Evolutionary conservation across 352 stramenopile genomes (phyloP).

Genomic region (Thraustochytrium sp.): DNA sequence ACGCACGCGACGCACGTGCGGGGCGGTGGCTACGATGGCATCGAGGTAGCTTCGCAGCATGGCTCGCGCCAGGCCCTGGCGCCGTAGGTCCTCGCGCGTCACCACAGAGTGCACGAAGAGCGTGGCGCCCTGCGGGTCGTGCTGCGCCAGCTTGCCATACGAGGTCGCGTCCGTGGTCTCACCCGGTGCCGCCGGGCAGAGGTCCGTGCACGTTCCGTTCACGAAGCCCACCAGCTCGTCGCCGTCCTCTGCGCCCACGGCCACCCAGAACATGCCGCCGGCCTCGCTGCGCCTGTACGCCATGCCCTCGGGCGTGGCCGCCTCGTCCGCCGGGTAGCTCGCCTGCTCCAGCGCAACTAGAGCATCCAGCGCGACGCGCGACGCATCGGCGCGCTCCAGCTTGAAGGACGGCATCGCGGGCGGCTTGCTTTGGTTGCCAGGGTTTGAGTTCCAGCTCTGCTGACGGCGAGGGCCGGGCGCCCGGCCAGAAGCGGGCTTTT

Average conservation of each 20-base stretch:
- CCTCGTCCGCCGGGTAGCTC: conserved; percentile 72
- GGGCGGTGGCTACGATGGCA: neutral
- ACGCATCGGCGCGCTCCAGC: no score
- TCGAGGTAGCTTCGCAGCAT: conserved; percentile 75
- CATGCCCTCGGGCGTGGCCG: conserved; percentile 66
- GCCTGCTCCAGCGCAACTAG: conserved; percentile 14
- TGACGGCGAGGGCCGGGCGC: no score
- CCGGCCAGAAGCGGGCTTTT: no score
- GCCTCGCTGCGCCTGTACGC: conserved; percentile 74
- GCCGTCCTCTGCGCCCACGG: conserved; percentile 2
- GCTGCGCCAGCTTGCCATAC: conserved; percentile 49
- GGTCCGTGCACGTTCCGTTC: conserved; percentile 50
- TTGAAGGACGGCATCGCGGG: no score
- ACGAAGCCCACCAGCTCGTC: conserved; percentile 79
- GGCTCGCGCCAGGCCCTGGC: conserved; percentile 62
- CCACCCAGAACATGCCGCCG: conserved; percentile 63
- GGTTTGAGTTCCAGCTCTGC: no score
- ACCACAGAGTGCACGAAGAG: conserved; percentile 84
- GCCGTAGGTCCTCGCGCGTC: conserved; percentile 61
- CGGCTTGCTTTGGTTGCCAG: no score
- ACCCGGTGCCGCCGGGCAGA: conserved; percentile 58
- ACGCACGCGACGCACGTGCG: neutral
- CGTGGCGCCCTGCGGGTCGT: conserved; percentile 64
- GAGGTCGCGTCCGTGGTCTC: conserved; percentile 61
- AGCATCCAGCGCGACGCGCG: no score